Conservation (phyloP, 768 basidiomycete genomes). For the Lactarius sanguifluus region DNA sequence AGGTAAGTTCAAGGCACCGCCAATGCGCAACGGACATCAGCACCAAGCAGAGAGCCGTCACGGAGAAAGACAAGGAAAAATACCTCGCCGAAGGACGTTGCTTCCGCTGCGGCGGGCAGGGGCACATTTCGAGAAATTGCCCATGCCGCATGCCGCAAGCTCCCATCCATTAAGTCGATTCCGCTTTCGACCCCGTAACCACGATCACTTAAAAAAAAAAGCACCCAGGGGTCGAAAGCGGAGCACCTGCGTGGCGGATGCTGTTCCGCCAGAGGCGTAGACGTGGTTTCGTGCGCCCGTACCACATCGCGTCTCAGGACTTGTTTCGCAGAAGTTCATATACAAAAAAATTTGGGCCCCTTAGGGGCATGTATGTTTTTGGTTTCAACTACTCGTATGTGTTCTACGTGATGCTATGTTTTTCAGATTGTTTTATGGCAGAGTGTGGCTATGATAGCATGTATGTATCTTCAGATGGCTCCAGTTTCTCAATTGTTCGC, state of each 20-base stretch:
- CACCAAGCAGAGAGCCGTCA: not conserved
- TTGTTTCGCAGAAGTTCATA: too few relatives aligned
- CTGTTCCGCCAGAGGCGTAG: too few relatives aligned
- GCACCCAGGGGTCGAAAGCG: not conserved
- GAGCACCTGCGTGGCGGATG: too few relatives aligned
- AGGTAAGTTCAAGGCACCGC: not conserved
- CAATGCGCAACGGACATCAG: not conserved
- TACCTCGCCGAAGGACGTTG: not conserved
- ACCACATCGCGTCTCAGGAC: too few relatives aligned
- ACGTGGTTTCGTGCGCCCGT: too few relatives aligned
- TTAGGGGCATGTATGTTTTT: too few relatives aligned
- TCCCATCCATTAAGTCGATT: not conserved
- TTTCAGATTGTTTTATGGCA: not conserved
- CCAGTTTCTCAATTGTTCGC: not conserved
- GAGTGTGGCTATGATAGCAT: not conserved
- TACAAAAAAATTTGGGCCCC: too few relatives aligned
- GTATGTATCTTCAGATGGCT: not conserved
- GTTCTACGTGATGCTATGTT: not conserved
- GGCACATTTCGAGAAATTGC: not conserved
- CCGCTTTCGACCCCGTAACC: not conserved
- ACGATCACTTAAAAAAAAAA: not conserved
- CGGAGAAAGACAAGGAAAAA: not conserved
- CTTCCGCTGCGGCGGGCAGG: not conserved
- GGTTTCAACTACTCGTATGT: too few relatives aligned
- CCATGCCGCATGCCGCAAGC: not conserved